Evolutionary conservation across 495 filamentous ascomycete species (phyloP), one percentile per base, ranked within the genome.

Genomic region (Aspergillus olivimuriae): DNA sequence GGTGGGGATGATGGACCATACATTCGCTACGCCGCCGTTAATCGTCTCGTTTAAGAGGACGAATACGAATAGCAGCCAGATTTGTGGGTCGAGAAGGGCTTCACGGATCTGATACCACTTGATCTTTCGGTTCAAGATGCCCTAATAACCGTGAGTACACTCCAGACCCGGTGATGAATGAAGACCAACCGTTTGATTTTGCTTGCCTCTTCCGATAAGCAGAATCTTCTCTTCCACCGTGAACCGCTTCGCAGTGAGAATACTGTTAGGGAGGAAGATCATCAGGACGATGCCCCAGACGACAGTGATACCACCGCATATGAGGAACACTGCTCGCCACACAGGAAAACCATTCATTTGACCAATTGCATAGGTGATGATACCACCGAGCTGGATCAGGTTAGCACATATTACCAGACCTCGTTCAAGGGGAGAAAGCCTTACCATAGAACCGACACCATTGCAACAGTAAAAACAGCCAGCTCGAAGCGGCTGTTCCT

Each of bases 311-410:
- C 54, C 60, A 14, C 64, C 66, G 19, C 58, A 53, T 26, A 71
- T 65, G 20, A 68, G 54, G 40, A 62, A 71, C 8, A 69, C 65
- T 2, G 61, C 62, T 17, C 57, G 51, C 66, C 68, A 71, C 7
- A 68, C 63, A 8, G 62, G 57, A 28, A 66, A 60, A 10, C 62
- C 63, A 17, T 66, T 55, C 41, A 74, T 70, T 33, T 69, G 69
- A 11, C 73, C 73, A 39, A 76, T 68, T 6, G 66, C 73, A 48
- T 66, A 74, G 22, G 72, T 74, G 50, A 76, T 60, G 4, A 76
- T 51, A 1, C 72, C 70, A 18, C 69, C 70, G 15, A n/a, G n/a
- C n/a, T n/a, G n/a, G n/a, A n/a, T n/a, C n/a, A n/a, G n/a, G n/a
- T n/a, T n/a, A n/a, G n/a, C n/a, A n/a, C n/a, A n/a, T n/a, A n/a